phyloP scores from a whole-genome alignment of 2,329 filamentous ascomycete genomes.

The Penicillium vulpinum region DNA sequence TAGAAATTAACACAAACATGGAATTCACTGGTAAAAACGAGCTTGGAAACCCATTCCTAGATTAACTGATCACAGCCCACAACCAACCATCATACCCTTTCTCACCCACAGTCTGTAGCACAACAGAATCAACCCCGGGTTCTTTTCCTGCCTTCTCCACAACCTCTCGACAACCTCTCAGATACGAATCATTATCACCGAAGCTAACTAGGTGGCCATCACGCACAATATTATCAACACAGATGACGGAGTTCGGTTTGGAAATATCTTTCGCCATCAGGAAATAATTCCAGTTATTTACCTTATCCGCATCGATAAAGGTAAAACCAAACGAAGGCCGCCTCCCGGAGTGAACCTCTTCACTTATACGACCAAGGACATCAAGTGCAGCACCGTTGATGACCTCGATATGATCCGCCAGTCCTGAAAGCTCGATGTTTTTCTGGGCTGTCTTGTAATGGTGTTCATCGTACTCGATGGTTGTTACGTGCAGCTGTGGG shows the following conservation, averaged over 20 bases:
- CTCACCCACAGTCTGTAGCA: not conserved
- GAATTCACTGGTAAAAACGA: no score
- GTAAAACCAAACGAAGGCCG: not conserved
- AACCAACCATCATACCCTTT: not conserved
- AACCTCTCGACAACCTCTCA: not conserved
- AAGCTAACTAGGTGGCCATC: not conserved
- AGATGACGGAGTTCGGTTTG: not conserved
- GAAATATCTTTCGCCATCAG: not conserved
- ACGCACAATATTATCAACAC: not conserved
- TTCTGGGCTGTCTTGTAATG: not conserved
- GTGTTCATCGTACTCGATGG: not conserved
- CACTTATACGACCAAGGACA: not conserved
- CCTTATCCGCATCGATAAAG: not conserved
- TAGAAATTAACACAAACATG: no score
- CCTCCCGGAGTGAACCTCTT: not conserved
- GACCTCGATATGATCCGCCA: not conserved
- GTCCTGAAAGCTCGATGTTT: not conserved
- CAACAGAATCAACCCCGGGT: not conserved
- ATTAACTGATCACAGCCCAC: not conserved
- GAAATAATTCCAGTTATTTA: not conserved
- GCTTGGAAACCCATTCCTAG: no score
- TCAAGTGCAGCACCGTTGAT: not conserved
- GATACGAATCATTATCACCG: not conserved
- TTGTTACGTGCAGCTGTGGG: not conserved
- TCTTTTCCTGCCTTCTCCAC: not conserved